Base-by-base conservation (phyloP, 2,329 filamentous ascomycete species). In the Blumeria hordei region DNA sequence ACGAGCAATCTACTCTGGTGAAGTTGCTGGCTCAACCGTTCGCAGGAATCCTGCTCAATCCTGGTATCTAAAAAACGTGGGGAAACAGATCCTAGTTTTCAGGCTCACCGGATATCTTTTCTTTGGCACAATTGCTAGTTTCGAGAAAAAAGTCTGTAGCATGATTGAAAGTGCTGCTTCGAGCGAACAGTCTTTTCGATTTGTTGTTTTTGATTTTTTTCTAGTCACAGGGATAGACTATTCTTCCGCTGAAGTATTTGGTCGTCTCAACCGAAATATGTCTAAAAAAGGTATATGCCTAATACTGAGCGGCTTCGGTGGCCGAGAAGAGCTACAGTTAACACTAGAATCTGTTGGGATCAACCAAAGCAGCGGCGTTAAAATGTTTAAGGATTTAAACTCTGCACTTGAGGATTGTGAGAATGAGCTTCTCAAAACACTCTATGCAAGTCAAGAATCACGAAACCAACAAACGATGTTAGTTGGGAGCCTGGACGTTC, bases 91-190 rank as follows among this genome's bases (percentile, higher is more conserved):
- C 36, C 83, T 85, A 57, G 81, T 96, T 53, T 83, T 94, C 63
- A 96, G 96, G 67, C 75, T 98, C 14, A 83, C 85, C 0, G 90
- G 92, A 0, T 96, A 90, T 64, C 76, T 98, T n/a, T 98, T 98
- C 72, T 98, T 98, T 61, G 92, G 92, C 14, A 96, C 88, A 2
- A 94, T 98, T 60, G 90, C 95, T 54, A 87, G 86, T 51, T 90
- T 98, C 0, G 92, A 98, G 67, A 84, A 86, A 59, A 83, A 83
- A 59, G 88, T 96, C 58, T 78, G 88, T 21, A 78, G 74, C 3
- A 70, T 96, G 35, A 81, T 96, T 50, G 81, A 88, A 33, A 87
- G 94, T 34, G 81, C 90, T 58, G 76, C 80, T 2, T 96, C 95
- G 64, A 71, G 73, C 32, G 72, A 78, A 59, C 76, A 81, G 54